Evolutionary conservation across 2,329 filamentous ascomycete genomes (phyloP), one percentile per base, ranked within the genome.

Genomic region (Paecilomyces niveus): DNA sequence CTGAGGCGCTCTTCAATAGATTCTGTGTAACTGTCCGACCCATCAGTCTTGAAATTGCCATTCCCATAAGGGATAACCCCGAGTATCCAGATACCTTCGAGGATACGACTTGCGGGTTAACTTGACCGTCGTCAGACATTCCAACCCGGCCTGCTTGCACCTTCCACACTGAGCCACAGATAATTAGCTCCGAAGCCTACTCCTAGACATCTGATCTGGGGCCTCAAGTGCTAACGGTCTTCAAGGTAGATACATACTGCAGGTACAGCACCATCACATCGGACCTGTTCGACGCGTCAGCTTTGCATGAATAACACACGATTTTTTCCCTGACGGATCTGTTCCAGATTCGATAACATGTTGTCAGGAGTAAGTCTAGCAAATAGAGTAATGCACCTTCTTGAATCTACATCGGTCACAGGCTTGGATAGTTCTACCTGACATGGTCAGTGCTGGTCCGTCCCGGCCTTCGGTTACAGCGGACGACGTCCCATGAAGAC

Each of bases 41-140:
- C 52, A 39, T 26, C 29, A 29, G 9, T n/a, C 13, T 31, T 33
- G 15, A 32, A 26, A 15, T 31, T 13, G 26, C 26, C 26, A 5
- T 29, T 29, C 7, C 26, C 26, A 6, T 29, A 29, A 29, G 1
- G 26, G 26, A 29, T 29, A 29, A 29, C 4, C 7, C 26, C 7
- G 26, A 29, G 5, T 29, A 6, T 29, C 26, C 26, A 29, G 26
- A 29, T 59, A 54, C 58, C 54, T 61, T 53, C 56, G 56, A 15
- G 59, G 59, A 18, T 62, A 62, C 13, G 58, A 58, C 54, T 62
- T 62, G 21, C 59, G 56, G 21, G 53, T 60, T 53, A 61, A 56
- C 45, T 62, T 62, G 22, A 61, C 56, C 11, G 57, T 62, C 8
- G 58, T 62, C 24, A 61, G 50, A 52, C 60, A 62, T 29, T 61